Conservation (phyloP, 441 rosid genomes). For the Omphalea diandra region DNA sequence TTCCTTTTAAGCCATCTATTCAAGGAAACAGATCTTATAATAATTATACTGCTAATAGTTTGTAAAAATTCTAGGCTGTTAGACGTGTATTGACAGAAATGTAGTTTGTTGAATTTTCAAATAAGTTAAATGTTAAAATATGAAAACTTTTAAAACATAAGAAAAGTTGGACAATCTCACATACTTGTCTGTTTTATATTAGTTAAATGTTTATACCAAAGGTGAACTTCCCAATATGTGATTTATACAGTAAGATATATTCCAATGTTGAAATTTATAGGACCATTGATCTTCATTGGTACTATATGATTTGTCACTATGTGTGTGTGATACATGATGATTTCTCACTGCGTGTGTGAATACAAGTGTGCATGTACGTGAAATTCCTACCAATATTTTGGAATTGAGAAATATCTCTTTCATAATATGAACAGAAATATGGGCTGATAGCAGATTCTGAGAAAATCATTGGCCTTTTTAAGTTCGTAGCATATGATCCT, state of each 20-base stretch:
- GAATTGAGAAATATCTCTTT: background rate
- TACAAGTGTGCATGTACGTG: background rate
- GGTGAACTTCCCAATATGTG: background rate
- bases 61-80: background rate
- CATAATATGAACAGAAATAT: background rate
- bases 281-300: background rate
- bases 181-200: background rate
- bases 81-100: background rate
- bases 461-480: background rate
- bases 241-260: background rate
- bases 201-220: background rate
- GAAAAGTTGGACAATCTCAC: background rate
- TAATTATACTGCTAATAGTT: background rate
- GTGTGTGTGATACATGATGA: too few relatives aligned
- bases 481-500: background rate
- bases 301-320: too few relatives aligned
- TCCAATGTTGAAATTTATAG: background rate
- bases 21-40: background rate
- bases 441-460: background rate
- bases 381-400: background rate
- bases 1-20: background rate
- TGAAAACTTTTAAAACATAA: too few relatives aligned
- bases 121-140: too few relatives aligned
- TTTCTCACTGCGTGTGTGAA: too few relatives aligned
- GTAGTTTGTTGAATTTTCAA: background rate